Percentiles rank a stretch among this genome's conserved stretches.
phyloP scores from a whole-genome alignment of 371 early-diverging fungal species.

The Actinomucor elegans region DNA sequence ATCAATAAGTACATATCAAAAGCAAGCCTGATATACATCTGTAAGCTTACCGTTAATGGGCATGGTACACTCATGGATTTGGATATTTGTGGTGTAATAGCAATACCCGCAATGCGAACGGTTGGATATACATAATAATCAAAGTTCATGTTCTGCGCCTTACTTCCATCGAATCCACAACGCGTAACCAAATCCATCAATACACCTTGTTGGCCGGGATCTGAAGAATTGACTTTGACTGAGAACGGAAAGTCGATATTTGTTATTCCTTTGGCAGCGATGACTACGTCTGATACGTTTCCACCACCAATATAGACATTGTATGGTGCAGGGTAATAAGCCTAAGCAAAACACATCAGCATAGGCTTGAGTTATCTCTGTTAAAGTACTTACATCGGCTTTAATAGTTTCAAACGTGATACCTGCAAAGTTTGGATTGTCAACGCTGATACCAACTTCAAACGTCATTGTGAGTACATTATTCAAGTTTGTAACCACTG shows the following conservation, averaged over 20 bases:
- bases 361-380: too few relatives aligned
- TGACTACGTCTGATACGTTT: constrained; percentile 38
- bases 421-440: constrained; percentile 56
- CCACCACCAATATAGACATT: constrained; percentile 53
- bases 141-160: constrained; percentile 32
- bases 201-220: constrained; percentile 40
- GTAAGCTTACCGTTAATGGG: too few relatives aligned
- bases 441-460: constrained; percentile 41
- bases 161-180: constrained; percentile 46
- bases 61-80: constrained; percentile 34
- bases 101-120: constrained; percentile 41
- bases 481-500: constrained; percentile 2
- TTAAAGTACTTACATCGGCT: constrained; percentile 57
- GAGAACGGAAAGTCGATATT: constrained; percentile 50
- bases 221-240: constrained; percentile 31
- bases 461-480: constrained; percentile 29
- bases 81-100: constrained; percentile 41
- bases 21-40: too few relatives aligned
- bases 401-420: constrained; percentile 53
- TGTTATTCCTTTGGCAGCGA: constrained; percentile 37
- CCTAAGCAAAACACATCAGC: too few relatives aligned
- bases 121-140: constrained; percentile 53
- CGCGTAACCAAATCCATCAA: constrained; percentile 44
- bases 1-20: too few relatives aligned
- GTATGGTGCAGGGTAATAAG: constrained; percentile 54